phyloP scores from a whole-genome alignment of 805 yeast genomes.

The Wickerhamiella qilinensis region DNA sequence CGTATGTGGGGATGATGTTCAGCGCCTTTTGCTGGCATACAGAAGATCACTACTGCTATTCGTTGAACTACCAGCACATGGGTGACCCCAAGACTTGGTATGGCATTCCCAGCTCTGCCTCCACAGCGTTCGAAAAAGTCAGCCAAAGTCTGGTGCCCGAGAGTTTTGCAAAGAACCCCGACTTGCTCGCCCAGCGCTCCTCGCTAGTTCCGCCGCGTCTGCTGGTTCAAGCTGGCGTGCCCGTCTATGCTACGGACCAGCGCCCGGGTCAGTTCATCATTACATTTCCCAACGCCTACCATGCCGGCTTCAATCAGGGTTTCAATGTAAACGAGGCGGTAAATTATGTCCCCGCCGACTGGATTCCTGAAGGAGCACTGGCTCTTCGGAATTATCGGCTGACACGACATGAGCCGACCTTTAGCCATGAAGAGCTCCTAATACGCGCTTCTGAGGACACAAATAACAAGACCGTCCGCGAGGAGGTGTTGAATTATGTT shows the following conservation, averaged over 20 bases:
- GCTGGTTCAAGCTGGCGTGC: conserved; percentile 29
- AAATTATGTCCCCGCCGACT: conserved; percentile 26
- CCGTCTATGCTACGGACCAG: conserved; percentile 47
- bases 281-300: conserved; percentile 81
- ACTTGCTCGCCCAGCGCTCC: conserved; percentile 70
- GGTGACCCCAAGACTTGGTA: conserved; percentile 92
- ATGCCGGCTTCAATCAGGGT: conserved; percentile 80
- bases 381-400: conserved; percentile 18
- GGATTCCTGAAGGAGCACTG: conserved; percentile 22
- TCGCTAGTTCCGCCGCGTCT: conserved; percentile 61
- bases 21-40: conserved; percentile 96
- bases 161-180: conserved; percentile 69
- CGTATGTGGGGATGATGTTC: conserved; percentile 75
- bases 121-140: conserved; percentile 47
- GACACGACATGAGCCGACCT: conserved; percentile 20
- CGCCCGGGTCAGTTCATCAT: conserved; percentile 66
- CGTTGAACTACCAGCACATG: conserved; percentile 81
- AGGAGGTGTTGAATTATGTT: conserved; percentile 11
- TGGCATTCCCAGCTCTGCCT: conserved; percentile 59
- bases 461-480: conserved; percentile 10
- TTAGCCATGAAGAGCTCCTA: conserved; percentile 23
- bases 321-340: conserved; percentile 37
- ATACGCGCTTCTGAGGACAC: conserved; percentile 11
- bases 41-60: conserved; percentile 83
- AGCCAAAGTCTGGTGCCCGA: conserved; percentile 61